phyloP scores from a whole-genome alignment of 1,284 basidiomycete species.

The Ustilago esculenta region DNA sequence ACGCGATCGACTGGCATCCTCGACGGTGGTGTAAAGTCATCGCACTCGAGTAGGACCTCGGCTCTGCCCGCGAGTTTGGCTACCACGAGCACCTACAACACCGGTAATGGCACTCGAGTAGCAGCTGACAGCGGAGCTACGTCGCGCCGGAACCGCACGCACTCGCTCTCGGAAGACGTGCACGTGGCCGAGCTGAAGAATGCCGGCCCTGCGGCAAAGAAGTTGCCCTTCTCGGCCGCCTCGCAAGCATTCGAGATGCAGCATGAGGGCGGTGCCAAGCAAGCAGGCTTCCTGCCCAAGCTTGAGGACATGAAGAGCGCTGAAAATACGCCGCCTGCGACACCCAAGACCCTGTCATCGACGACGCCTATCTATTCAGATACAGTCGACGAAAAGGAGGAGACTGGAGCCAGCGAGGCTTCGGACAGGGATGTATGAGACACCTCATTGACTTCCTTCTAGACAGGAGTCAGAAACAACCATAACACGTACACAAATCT shows the following conservation, averaged over 20 bases:
- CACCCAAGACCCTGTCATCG: constrained; percentile 21
- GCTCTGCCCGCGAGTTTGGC: constrained; percentile 30
- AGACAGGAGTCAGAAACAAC: too few species aligned
- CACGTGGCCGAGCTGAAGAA: constrained; percentile 44
- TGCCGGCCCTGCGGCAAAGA: constrained; percentile 39
- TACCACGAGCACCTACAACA: constrained; percentile 23
- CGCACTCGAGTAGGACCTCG: constrained; percentile 24
- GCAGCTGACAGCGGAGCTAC: constrained; percentile 7
- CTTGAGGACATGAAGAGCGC: constrained; percentile 52
- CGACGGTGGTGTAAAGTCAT: constrained; percentile 16
- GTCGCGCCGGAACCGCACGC: constrained; percentile 38
- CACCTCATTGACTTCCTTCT: too few species aligned
- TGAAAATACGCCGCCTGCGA: constrained; percentile 46
- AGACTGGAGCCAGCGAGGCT: neutral
- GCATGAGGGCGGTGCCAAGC: constrained; percentile 26
- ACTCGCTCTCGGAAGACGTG: constrained; percentile 50
- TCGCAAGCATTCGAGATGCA: constrained; percentile 49
- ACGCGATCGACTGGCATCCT: constrained; percentile 18
- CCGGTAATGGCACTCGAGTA: constrained; percentile 5
- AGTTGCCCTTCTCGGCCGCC: constrained; percentile 45
- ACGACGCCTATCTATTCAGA: neutral
- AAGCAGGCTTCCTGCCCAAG: constrained; percentile 28
- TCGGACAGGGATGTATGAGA: neutral
- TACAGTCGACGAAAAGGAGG: neutral
- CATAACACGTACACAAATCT: too few species aligned